Base-by-base conservation (phyloP, 2,329 filamentous ascomycete genomes). In the Sporothrix brunneoviolacea region DNA sequence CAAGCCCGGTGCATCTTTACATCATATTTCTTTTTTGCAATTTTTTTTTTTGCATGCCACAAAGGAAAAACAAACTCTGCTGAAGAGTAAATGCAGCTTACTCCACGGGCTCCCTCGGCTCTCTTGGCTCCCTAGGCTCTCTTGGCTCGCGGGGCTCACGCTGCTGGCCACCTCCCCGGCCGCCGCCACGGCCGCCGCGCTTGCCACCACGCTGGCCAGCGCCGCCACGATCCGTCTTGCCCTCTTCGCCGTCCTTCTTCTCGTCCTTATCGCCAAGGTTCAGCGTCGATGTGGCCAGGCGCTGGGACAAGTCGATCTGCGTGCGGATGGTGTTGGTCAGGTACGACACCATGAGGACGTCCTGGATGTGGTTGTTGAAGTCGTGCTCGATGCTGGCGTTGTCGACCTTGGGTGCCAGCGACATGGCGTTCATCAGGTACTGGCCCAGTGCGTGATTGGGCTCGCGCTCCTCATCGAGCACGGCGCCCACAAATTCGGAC, bases 361-460 rank as follows among this genome's bases (percentile, higher is more conserved):
- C 93, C 75, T 98, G 93, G 70, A 98, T 90, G 75, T 98, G 93
- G 77, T 95, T 95, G 82, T 98, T 98, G 82, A 98, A 98, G 76
- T 97, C 91, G 66, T 86, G 80, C 78, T 98, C 93, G 65, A 98
- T 91, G 67, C 94, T 86, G 55, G 83, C 79, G 33, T 85, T 76
- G 63, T 95, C 88, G 55, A 97, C 93, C 79, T 97, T 98, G 64
- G 93, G 93, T 50, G 91, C 89, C 57, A 98, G 76, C 41, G 88
- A 91, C 57, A 98, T 80, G 35, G 91, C 85, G 69, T 95, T 95
- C 77, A 97, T 87, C 59, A 98, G 77, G 72, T 90, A 95, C 72
- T 98, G 94, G 59, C 91, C 93, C 51, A 98, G 76, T 12, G 91
- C 89, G 59, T 89, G 94, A 59, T 88, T 93, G 60, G 91, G 90